Conservation (phyloP, 345 rosid genomes). For the Combretum micranthum region DNA sequence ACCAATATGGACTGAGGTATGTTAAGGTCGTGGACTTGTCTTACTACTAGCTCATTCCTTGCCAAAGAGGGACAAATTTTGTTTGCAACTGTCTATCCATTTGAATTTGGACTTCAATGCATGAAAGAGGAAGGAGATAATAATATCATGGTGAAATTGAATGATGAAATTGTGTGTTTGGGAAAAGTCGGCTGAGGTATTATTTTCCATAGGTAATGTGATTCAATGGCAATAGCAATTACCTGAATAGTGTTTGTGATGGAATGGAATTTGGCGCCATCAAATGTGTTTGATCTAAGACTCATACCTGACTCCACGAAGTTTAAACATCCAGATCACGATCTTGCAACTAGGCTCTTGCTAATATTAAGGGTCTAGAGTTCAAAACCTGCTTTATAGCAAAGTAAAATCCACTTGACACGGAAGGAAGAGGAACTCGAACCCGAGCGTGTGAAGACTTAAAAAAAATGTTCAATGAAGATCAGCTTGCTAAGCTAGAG, state of each 20-base stretch:
- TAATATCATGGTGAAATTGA: conserved; percentile 32
- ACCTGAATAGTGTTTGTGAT: conserved; percentile 73
- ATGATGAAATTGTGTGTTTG: conserved; percentile 68
- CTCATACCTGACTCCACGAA: conserved; percentile 90
- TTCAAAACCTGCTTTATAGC: conserved; percentile 78
- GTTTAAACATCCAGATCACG: conserved; percentile 81
- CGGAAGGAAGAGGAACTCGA: conserved; percentile 99
- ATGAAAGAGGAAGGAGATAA: conserved; percentile 87
- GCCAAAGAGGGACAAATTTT: conserved; percentile 70
- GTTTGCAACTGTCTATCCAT: conserved; percentile 77
- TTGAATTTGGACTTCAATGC: conserved; percentile 79
- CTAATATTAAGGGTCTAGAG: conserved; percentile 58
- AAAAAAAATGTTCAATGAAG: conserved; percentile 61
- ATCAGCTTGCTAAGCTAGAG: conserved; percentile 83
- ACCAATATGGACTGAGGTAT: conserved; percentile 87
- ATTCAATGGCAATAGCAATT: conserved; percentile 71
- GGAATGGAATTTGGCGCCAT: conserved; percentile 85
- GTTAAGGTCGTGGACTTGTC: conserved; percentile 84
- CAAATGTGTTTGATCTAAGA: conserved; percentile 89
- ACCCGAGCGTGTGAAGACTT: conserved; percentile 71
- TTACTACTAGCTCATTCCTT: conserved; percentile 65
- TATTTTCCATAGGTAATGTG: conserved; percentile 75
- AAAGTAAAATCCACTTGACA: conserved; percentile 62
- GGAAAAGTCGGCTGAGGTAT: conserved; percentile 79
- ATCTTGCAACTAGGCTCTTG: conserved; percentile 77